These are phyloP conservation scores for Neobulgaria alba DNA, from an alignment of 2,329 filamentous ascomycete species.

Conservation along the genomic window DNA sequence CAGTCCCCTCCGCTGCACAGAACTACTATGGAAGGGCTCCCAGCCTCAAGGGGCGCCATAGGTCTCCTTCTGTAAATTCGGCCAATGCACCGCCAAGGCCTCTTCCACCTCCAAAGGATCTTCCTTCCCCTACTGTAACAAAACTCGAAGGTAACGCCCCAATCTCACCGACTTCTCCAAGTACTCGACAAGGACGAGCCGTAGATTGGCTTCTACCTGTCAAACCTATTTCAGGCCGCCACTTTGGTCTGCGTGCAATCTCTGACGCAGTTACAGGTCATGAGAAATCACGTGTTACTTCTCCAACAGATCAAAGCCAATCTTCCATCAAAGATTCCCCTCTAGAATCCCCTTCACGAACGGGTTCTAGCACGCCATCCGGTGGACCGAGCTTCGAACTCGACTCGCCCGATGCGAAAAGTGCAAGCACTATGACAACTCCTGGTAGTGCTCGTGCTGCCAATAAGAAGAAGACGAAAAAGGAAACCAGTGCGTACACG, in stretches of 20 bases:
- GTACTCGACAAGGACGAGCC: conserved; percentile 32
- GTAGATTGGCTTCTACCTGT: conserved; percentile 45
- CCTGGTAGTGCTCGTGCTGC: conserved; percentile 38
- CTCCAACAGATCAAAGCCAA: conserved; percentile 36
- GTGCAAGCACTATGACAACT: conserved; percentile 36
- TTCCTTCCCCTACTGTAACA: conserved; percentile 48
- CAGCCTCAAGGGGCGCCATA: conserved; percentile 24
- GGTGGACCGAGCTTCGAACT: conserved; percentile 67
- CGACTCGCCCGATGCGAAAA: conserved; percentile 62
- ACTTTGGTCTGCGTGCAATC: conserved; percentile 70
- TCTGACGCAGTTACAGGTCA: conserved; percentile 62
- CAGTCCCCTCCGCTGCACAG: conserved; percentile 54
- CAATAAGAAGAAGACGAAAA: conserved; percentile 69
- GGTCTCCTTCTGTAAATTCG: conserved; percentile 37
- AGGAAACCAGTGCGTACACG: conserved; percentile 89
- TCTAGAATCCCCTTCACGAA: conserved; percentile 59
- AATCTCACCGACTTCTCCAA: conserved; percentile 35
- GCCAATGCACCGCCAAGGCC: conserved; percentile 54
- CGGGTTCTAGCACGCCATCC: conserved; percentile 65
- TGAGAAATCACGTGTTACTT: conserved; percentile 43
- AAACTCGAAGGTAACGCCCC: conserved; percentile 40
- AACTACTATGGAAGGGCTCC: conserved; percentile 64
- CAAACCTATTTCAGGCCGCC: conserved; percentile 38
- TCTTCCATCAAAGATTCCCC: conserved; percentile 44
- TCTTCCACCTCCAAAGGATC: conserved; percentile 48